Conservation (phyloP, 805 yeast species). For the Barnettozyma populi region DNA sequence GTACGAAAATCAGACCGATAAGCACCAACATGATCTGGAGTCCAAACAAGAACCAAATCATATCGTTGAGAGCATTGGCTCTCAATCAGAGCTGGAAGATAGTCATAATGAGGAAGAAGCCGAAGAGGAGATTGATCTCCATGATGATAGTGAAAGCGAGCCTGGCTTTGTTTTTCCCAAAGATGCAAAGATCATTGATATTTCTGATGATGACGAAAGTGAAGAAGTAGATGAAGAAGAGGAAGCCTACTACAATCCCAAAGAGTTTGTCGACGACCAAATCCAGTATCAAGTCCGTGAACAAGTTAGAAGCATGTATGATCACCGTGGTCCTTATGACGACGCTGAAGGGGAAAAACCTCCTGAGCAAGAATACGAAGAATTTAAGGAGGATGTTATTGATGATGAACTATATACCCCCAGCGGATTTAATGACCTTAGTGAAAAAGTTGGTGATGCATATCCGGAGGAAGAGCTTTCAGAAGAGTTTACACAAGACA, state of each 20-base stretch:
- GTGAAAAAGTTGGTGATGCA: not conserved
- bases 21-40: not conserved
- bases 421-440: not conserved
- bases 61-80: not conserved
- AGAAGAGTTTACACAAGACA: not conserved
- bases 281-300: constrained; percentile 9
- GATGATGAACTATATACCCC: not conserved
- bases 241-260: constrained; percentile 12
- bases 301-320: constrained; percentile 12
- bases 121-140: not conserved
- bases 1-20: constrained; percentile 5
- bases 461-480: constrained; percentile 6
- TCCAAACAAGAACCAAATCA: not conserved
- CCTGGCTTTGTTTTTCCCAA: not conserved
- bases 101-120: not conserved
- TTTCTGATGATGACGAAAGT: constrained; percentile 6
- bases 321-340: not conserved
- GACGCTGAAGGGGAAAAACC: constrained; percentile 2
- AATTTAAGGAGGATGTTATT: not conserved
- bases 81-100: not conserved
- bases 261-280: constrained; percentile 8
- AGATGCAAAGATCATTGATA: constrained; percentile 7
- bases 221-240: constrained; percentile 9
- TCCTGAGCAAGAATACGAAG: not conserved
- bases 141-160: not conserved